Evolutionary conservation across 2,329 filamentous ascomycete species (phyloP).

Genomic region (Pseudogymnoascus pannorum): DNA sequence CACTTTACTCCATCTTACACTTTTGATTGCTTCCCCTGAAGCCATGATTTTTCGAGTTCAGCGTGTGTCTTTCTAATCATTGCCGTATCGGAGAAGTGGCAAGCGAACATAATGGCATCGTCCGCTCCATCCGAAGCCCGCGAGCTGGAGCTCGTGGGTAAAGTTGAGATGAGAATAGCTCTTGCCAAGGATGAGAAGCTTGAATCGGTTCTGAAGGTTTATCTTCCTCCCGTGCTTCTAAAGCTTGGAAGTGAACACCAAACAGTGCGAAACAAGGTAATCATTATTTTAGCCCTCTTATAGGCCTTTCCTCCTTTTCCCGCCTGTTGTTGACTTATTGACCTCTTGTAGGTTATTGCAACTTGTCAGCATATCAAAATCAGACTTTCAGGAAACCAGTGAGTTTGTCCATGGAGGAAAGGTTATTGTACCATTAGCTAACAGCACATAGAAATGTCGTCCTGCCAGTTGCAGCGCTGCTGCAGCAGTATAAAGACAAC

Average conservation of each 20-base stretch:
- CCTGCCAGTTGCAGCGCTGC: constrained; percentile 72
- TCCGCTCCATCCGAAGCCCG: constrained; percentile 46
- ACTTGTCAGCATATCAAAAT: constrained; percentile 68
- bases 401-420: constrained; percentile 15
- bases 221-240: constrained; percentile 72
- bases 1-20: background rate
- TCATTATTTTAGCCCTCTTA: constrained; percentile 15
- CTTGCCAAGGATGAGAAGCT: constrained; percentile 80
- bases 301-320: constrained; percentile 7
- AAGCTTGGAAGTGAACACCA: constrained; percentile 78
- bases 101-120: constrained; percentile 9
- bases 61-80: constrained; percentile 1
- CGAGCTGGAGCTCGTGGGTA: constrained; percentile 76
- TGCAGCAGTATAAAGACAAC: constrained; percentile 82
- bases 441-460: constrained; percentile 44
- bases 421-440: constrained; percentile 11
- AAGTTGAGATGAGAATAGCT: constrained; percentile 66
- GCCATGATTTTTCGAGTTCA: constrained; percentile 1
- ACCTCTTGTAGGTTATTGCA: constrained; percentile 46
- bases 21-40: background rate
- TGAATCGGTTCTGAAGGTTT: constrained; percentile 67
- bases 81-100: background rate
- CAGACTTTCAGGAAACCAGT: constrained; percentile 31
- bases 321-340: constrained; percentile 26
- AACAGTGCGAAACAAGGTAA: constrained; percentile 70